Base-by-base conservation (phyloP, 1,139 yeast genomes). In the Spencermartinsiella ligniputridi region DNA sequence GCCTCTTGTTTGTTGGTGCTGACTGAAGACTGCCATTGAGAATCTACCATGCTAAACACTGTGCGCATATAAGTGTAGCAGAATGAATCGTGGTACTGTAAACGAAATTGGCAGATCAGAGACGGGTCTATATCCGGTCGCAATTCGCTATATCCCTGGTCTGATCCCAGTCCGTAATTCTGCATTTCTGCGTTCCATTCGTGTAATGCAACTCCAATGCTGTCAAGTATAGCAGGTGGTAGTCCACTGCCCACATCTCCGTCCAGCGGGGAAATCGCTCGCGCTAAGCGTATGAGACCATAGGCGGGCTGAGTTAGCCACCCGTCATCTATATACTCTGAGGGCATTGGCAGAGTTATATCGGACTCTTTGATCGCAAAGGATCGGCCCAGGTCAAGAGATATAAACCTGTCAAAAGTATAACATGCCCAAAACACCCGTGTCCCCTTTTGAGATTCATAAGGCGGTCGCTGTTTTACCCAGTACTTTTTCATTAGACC, bases 371-470 rank as follows among this genome's bases (percentile, higher is more conserved):
- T 54, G 17, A 79, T 56, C 2, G 72, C 72, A 50, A 71, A 68
- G 39, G 67, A 63, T 42, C 80, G 62, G 2, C 87, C 86, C 32
- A 71, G 68, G 52, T 79, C 85, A 33, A 79, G 61, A 3, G 79
- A 78, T 46, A 78, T 60, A 16, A 78, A 52, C 45, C 81, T 65
- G 53, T 81, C 88, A 66, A 78, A 64, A 1, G 77, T 69, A 54
- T 72, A 81, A 3, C 75, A 76, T 21, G 75, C 56, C 82, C 83
- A 80, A 57, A 78, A 81, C 1, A 79, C 70, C 37, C 83, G 65
- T 49, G 68, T 69, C 0, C 78, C 74, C 57, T 79, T 80, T 19
- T 71, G 55, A 20, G 60, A 58, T 48, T 79, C 84, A 56, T 78
- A 78, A 30, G 63, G 53, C 25, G 60, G 53, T 3, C 17, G 4